These are phyloP conservation scores for Neurospora sp. DNA, from an alignment of 495 filamentous ascomycete genomes.

Conservation along the genomic window DNA sequence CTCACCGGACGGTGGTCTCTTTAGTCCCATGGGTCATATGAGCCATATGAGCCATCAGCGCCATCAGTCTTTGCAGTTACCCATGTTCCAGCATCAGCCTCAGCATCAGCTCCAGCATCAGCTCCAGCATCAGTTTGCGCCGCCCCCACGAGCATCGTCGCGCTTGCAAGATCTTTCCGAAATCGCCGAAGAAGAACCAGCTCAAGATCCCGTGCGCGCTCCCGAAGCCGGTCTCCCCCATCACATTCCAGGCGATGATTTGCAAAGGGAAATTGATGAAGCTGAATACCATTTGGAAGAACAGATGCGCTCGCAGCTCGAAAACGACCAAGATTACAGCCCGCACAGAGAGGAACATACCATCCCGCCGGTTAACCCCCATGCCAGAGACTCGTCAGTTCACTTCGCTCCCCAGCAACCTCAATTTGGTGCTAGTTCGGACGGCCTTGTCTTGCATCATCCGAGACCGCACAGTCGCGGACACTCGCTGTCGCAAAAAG, in stretches of 20 bases:
- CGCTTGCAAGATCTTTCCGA: constrained; percentile 44
- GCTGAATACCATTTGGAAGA: constrained; percentile 75
- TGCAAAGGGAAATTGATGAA: constrained; percentile 80
- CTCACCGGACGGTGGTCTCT: constrained; percentile 32
- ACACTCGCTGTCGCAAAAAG: constrained; percentile 45
- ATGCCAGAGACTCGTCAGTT: constrained; percentile 30
- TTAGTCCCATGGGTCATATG: neutral
- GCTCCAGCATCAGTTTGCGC: constrained; percentile 12
- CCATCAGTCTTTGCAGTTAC: constrained; percentile 49
- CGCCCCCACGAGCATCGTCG: constrained; percentile 42
- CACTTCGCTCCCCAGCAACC: constrained; percentile 29
- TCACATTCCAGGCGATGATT: constrained; percentile 41
- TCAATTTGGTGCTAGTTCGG: constrained; percentile 33
- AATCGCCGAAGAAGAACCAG: constrained; percentile 41
- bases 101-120: constrained; percentile 41
- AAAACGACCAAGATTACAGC: constrained; percentile 54
- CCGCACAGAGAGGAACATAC: constrained; percentile 38
- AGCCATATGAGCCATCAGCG: constrained; percentile 41
- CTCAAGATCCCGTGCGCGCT: constrained; percentile 37
- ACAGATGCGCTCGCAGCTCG: constrained; percentile 59
- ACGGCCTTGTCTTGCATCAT: constrained; percentile 45
- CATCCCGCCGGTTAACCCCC: constrained; percentile 13
- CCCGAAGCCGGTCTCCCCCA: constrained; percentile 34
- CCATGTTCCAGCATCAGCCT: constrained; percentile 42
- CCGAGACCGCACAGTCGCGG: constrained; percentile 52